phyloP scores from a whole-genome alignment of 768 basidiomycete genomes.

The Tricholoma saponaceum region DNA sequence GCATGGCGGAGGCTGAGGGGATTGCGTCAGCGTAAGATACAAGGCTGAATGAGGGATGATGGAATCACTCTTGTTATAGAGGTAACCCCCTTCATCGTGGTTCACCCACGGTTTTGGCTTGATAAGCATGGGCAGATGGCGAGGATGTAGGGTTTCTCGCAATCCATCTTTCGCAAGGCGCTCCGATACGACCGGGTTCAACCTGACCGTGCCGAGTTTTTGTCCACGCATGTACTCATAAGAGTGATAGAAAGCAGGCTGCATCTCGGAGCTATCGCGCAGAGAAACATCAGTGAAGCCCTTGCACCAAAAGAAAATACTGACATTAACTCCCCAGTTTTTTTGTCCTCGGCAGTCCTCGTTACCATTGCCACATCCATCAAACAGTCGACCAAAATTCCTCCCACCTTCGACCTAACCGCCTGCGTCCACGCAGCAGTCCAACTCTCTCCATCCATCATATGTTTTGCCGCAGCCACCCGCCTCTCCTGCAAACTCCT shows the following conservation, averaged over 20 bases:
- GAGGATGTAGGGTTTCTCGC: conserved; percentile 75
- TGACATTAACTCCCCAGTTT: conserved; percentile 53
- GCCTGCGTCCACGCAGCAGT: conserved; percentile 80
- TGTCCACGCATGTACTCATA: conserved; percentile 94
- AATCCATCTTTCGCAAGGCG: conserved; percentile 74
- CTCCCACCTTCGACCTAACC: conserved; percentile 74
- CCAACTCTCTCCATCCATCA: conserved; percentile 67
- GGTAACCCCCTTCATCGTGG: conserved; percentile 77
- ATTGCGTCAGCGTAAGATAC: conserved; percentile 4
- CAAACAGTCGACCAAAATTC: conserved; percentile 75
- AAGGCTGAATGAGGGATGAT: not conserved
- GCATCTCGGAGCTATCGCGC: conserved; percentile 57
- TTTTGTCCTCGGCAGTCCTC: conserved; percentile 51
- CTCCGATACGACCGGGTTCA: conserved; percentile 78
- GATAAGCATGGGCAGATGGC: conserved; percentile 94
- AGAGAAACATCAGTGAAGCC: conserved; percentile 2
- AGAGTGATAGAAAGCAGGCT: conserved; percentile 87
- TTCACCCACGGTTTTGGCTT: conserved; percentile 85
- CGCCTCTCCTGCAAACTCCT: conserved; percentile 58
- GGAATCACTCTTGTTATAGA: conserved; percentile 67
- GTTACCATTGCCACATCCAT: conserved; percentile 81
- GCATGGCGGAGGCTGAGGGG: conserved; percentile 68
- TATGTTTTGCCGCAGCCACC: conserved; percentile 58
- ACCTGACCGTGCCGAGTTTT: conserved; percentile 87
- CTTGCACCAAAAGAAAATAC: conserved; percentile 24